phyloP scores from a whole-genome alignment of 2,329 filamentous ascomycete genomes.

The Penicillium sp. region DNA sequence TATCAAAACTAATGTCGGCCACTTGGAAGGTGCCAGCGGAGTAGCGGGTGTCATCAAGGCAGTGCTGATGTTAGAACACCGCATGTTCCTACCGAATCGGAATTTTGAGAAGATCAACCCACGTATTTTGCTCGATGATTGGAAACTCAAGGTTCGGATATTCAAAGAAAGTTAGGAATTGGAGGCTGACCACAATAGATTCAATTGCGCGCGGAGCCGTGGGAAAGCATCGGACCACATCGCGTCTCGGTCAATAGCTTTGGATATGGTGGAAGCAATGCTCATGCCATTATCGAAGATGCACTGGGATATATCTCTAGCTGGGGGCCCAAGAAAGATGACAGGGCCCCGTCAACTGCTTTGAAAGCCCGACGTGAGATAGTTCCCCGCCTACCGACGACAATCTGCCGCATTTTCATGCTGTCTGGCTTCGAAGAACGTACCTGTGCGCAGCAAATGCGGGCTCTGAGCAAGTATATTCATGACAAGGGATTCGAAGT shows the following conservation, averaged over 20 bases:
- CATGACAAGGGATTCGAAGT: background rate
- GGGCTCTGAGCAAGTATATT: conserved; percentile 13
- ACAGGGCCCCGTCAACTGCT: background rate
- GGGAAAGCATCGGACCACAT: conserved; percentile 5
- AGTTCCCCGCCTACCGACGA: background rate
- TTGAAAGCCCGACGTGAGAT: background rate
- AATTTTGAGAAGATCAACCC: conserved; percentile 44
- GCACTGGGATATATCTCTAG: conserved; percentile 10
- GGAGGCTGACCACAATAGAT: conserved; percentile 7
- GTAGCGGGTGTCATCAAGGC: conserved; percentile 41
- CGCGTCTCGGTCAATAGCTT: conserved; percentile 42
- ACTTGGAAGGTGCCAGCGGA: conserved; percentile 30
- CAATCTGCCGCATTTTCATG: conserved; percentile 16
- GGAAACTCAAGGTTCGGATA: conserved; percentile 35
- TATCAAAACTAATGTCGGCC: conserved; percentile 29
- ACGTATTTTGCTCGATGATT: conserved; percentile 36
- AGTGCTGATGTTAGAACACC: conserved; percentile 45
- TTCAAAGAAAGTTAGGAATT: background rate
- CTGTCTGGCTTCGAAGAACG: conserved; percentile 27
- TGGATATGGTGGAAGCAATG: conserved; percentile 50
- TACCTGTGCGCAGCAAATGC: conserved; percentile 16
- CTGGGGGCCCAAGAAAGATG: background rate
- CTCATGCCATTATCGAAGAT: conserved; percentile 44
- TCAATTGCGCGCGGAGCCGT: conserved; percentile 5
- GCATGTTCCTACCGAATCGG: conserved; percentile 45